A percentile compares a stretch with the other conserved stretches of the same genome.
Conservation (phyloP, 1,284 basidiomycete genomes). For the Cryptococcus sp. region DNA sequence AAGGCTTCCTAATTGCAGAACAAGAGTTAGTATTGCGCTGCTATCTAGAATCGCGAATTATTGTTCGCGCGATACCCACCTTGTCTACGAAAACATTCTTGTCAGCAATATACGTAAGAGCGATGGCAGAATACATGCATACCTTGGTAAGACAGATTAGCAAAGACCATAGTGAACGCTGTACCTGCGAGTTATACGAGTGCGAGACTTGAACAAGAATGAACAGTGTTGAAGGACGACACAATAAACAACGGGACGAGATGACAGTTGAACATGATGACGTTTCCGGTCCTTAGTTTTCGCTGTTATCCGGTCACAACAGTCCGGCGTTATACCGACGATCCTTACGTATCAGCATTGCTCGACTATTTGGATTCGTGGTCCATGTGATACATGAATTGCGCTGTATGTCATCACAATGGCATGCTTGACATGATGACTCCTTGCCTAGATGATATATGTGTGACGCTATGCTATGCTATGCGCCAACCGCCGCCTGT, state of each 20-base stretch:
- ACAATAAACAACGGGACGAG: background rate
- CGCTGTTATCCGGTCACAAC: background rate
- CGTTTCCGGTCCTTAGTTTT: background rate
- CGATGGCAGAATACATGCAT: background rate
- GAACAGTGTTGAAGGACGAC: no score
- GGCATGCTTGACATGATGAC: no score
- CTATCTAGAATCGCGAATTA: background rate
- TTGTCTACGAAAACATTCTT: slow-evolving; percentile 17
- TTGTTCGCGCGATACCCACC: slow-evolving; percentile 6
- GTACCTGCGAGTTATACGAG: no score
- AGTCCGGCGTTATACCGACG: no score
- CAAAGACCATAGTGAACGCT: slow-evolving; percentile 22
- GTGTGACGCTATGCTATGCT: no score
- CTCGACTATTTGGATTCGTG: no score
- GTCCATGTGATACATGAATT: no score
- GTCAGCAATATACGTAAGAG: background rate
- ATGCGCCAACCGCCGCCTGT: no score
- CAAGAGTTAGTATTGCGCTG: background rate
- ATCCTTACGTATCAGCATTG: no score
- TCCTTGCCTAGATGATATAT: no score
- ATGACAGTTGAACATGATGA: background rate
- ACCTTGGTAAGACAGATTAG: slow-evolving; percentile 37
- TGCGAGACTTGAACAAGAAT: no score
- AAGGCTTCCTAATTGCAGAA: slow-evolving; percentile 38
- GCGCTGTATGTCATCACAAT: no score